Conservation (phyloP, 805 yeast genomes). For the Wickerhamomyces tratensis region DNA sequence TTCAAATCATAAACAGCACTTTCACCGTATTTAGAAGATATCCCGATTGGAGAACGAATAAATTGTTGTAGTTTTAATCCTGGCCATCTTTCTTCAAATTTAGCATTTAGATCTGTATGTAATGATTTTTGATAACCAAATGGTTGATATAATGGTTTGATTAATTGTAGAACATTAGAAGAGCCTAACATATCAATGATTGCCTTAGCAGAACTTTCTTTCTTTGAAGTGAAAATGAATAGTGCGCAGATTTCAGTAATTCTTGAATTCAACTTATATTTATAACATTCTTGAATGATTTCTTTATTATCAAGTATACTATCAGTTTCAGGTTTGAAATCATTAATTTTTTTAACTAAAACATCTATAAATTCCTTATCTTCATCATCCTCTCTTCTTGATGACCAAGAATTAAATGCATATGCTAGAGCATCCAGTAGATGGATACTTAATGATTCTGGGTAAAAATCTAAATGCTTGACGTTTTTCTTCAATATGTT, state of each 20-base stretch:
- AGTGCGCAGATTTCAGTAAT: constrained; percentile 71
- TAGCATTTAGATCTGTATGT: constrained; percentile 32
- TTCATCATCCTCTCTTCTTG: constrained; percentile 40
- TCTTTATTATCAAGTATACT: constrained; percentile 6
- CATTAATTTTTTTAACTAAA: constrained; percentile 26
- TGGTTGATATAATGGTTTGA: constrained; percentile 30
- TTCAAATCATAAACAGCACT: constrained; percentile 47
- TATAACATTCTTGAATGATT: constrained; percentile 35
- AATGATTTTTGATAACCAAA: constrained; percentile 36
- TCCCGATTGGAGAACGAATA: constrained; percentile 33
- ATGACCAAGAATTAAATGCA: constrained; percentile 74
- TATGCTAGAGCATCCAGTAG: constrained; percentile 63
- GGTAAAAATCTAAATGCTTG: constrained; percentile 39
- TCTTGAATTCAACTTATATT: constrained; percentile 50
- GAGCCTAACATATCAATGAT: constrained; percentile 34
- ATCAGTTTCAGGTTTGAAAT: constrained; percentile 14
- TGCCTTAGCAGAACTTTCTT: constrained; percentile 27
- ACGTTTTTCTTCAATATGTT: constrained; percentile 47
- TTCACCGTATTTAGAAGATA: constrained; percentile 39
- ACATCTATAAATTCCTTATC: constrained; percentile 30
- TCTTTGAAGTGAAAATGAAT: constrained; percentile 50
- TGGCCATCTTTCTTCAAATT: constrained; percentile 42
- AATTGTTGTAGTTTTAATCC: constrained; percentile 39
- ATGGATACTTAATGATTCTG: constrained; percentile 55
- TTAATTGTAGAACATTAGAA: constrained; percentile 21